Evolutionary conservation across 2,329 filamentous ascomycete species (phyloP).

Genomic region (Colletotrichum sidae): DNA sequence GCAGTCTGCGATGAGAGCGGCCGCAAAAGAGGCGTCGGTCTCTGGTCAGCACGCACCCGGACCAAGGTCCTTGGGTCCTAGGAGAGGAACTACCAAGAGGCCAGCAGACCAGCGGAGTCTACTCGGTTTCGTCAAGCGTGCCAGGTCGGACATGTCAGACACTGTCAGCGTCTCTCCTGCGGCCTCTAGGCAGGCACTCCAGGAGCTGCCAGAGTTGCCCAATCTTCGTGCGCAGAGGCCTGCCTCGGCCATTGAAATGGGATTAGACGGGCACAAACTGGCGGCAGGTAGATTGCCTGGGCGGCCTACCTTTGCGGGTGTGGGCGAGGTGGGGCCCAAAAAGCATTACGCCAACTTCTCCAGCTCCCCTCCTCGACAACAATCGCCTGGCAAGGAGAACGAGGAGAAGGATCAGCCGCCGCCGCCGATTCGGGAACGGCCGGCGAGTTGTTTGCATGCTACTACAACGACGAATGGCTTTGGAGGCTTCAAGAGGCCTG

Average conservation of each 20-base stretch:
- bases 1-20: slow-evolving; percentile 53
- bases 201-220: slow-evolving; percentile 33
- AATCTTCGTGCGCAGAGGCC: slow-evolving; percentile 35
- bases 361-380: slow-evolving; percentile 60
- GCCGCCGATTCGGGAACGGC: slow-evolving; percentile 48
- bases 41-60: slow-evolving; percentile 24
- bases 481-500: slow-evolving; percentile 56
- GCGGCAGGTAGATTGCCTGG: slow-evolving; percentile 48
- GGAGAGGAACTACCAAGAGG: slow-evolving; percentile 47
- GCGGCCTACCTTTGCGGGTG: slow-evolving; percentile 46
- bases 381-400: slow-evolving; percentile 39
- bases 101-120: slow-evolving; percentile 55
- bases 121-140: slow-evolving; percentile 52
- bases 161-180: slow-evolving; percentile 32
- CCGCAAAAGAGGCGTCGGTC: slow-evolving; percentile 41
- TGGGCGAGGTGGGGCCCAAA: slow-evolving; percentile 44
- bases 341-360: slow-evolving; percentile 69
- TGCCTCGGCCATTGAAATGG: slow-evolving; percentile 44
- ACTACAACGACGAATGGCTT: slow-evolving; percentile 59
- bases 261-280: slow-evolving; percentile 55
- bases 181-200: slow-evolving; percentile 14
- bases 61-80: slow-evolving; percentile 29
- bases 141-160: slow-evolving; percentile 29
- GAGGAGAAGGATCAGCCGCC: slow-evolving; percentile 44
- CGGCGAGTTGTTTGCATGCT: slow-evolving; percentile 61